phyloP scores from a whole-genome alignment of 495 filamentous ascomycete genomes.

The Astrothelium macrocarpum region DNA sequence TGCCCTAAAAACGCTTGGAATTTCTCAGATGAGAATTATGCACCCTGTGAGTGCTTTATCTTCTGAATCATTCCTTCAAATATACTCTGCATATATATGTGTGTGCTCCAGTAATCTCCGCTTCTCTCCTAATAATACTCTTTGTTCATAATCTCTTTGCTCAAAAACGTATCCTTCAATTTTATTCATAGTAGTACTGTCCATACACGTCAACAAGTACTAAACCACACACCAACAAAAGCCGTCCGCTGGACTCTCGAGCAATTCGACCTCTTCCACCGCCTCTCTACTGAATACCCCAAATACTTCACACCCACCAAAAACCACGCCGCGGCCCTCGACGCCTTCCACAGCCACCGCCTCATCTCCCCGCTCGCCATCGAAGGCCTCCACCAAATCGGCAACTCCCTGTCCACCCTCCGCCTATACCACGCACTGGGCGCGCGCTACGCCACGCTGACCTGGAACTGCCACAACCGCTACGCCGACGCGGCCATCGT shows the following conservation, averaged over 20 bases:
- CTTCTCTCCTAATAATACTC: too few relatives aligned
- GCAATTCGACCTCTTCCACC: slow-evolving; percentile 72
- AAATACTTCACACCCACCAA: slow-evolving; percentile 53
- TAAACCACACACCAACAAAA: slow-evolving; percentile 25
- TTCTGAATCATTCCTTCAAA: not conserved
- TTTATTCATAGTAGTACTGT: too few relatives aligned
- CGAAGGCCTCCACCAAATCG: slow-evolving; percentile 92
- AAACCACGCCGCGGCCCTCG: slow-evolving; percentile 48
- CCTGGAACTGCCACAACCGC: slow-evolving; percentile 86
- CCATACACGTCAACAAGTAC: too few relatives aligned
- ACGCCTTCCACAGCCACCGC: slow-evolving; percentile 49
- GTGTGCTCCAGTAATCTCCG: too few relatives aligned
- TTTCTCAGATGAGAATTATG: slow-evolving; percentile 66
- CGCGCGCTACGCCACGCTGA: slow-evolving; percentile 85
- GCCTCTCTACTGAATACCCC: slow-evolving; percentile 60
- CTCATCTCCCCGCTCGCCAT: slow-evolving; percentile 68
- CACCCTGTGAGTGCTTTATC: slow-evolving; percentile 35
- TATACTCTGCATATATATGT: too few relatives aligned
- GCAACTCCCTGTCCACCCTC: slow-evolving; percentile 69
- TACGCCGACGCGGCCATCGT: slow-evolving; percentile 78
- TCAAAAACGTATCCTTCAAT: too few relatives aligned
- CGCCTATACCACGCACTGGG: slow-evolving; percentile 66
- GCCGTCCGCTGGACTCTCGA: slow-evolving; percentile 64
- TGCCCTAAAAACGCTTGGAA: slow-evolving; percentile 65
- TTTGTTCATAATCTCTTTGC: too few relatives aligned